Conservation (phyloP, 495 filamentous ascomycete species). For the Penicillium canescens region DNA sequence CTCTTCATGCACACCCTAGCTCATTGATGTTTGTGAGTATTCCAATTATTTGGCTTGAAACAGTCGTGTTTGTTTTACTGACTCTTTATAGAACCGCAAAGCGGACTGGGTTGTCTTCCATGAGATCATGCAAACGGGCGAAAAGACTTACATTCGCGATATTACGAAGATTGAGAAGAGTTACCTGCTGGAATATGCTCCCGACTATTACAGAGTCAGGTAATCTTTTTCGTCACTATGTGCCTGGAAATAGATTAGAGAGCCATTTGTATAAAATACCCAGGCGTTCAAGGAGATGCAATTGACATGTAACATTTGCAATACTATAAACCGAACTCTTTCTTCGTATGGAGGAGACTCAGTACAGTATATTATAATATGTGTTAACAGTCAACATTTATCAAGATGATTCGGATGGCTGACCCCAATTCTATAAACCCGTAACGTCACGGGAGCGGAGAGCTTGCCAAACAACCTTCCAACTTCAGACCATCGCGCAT, state of each 20-base stretch:
- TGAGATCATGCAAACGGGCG: conserved; percentile 88
- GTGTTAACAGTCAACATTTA: too few species aligned
- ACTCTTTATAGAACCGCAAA: conserved; percentile 70
- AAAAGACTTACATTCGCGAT: conserved; percentile 90
- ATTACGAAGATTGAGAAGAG: conserved; percentile 86
- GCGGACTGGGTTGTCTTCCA: conserved; percentile 98
- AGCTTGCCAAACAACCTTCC: conserved; percentile 1
- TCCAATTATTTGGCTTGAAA: background rate
- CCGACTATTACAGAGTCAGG: conserved; percentile 73
- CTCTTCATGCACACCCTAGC: conserved; percentile 86
- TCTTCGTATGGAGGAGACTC: too few species aligned
- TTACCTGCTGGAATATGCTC: conserved; percentile 89
- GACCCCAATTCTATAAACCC: background rate
- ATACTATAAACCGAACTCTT: background rate
- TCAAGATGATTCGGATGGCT: background rate
- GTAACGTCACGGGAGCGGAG: conserved; percentile 26
- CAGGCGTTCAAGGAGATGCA: conserved; percentile 5
- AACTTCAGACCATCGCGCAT: background rate
- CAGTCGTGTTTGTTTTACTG: conserved; percentile 11
- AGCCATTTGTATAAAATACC: conserved; percentile 7
- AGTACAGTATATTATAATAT: too few species aligned
- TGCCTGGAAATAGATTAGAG: background rate
- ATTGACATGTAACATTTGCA: background rate
- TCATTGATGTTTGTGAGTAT: conserved; percentile 84
- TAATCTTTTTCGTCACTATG: conserved; percentile 7